Conservation (phyloP, 768 basidiomycete species). For the Cytidiella melzeri region DNA sequence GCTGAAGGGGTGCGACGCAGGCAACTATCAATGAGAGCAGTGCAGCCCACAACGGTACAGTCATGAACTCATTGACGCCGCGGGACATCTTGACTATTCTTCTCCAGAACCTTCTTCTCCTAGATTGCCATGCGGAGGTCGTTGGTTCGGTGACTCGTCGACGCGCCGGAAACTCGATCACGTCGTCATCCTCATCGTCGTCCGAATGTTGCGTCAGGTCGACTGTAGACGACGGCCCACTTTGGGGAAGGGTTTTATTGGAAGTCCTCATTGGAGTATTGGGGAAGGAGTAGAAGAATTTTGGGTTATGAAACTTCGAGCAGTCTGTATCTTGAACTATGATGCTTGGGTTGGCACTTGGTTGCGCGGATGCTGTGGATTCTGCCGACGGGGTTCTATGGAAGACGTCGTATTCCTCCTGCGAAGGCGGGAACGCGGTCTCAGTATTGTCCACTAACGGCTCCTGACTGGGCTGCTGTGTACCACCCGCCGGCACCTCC, state of each 20-base stretch:
- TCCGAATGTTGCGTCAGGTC: conserved; percentile 15
- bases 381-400: conserved; percentile 11
- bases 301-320: conserved; percentile 10
- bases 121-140: conserved; percentile 19
- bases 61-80: conserved; percentile 70
- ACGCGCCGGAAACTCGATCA: conserved; percentile 15
- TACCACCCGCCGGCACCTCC: conserved; percentile 24
- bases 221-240: conserved; percentile 3
- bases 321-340: conserved; percentile 13
- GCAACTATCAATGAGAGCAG: conserved; percentile 72
- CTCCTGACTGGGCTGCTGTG: conserved; percentile 23
- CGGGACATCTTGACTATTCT: conserved; percentile 28
- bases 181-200: conserved; percentile 17
- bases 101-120: conserved; percentile 22
- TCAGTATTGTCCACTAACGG: conserved; percentile 31
- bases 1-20: conserved; percentile 69
- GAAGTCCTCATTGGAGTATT: conserved; percentile 36
- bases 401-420: conserved; percentile 16
- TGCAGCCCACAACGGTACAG: conserved; percentile 81
- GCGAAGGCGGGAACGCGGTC: conserved; percentile 19
- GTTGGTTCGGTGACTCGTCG: conserved; percentile 15
- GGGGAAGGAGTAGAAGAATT: conserved; percentile 61
- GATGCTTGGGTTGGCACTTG: conserved; percentile 10
- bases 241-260: not conserved
- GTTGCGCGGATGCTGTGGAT: conserved; percentile 6